These are phyloP conservation scores for Discostella pseudostelligera DNA, from an alignment of 108 stramenopile genomes.

Conservation along the genomic window DNA sequence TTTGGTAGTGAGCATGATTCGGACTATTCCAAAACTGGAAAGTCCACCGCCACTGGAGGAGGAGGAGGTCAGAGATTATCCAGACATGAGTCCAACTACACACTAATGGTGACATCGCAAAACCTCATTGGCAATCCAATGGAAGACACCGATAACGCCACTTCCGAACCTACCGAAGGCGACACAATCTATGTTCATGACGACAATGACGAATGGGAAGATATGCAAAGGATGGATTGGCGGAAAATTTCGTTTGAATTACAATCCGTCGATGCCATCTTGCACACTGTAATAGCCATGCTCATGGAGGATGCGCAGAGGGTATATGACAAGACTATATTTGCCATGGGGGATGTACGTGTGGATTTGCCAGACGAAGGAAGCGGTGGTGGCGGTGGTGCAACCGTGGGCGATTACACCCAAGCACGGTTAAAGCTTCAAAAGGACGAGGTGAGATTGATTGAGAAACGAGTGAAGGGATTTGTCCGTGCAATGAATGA, in stretches of 20 bases:
- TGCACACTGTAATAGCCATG: conserved; percentile 61
- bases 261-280: conserved; percentile 75
- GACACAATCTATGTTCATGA: neutral
- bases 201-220: conserved; percentile 63
- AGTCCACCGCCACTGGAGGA: neutral
- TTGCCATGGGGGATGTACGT: conserved; percentile 51
- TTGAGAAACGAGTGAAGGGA: conserved; percentile 74
- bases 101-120: too few relatives aligned
- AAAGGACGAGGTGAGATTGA: conserved; percentile 72
- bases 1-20: conserved; percentile 37
- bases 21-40: neutral
- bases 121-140: neutral
- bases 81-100: conserved; percentile 1
- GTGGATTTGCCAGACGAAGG: conserved; percentile 12
- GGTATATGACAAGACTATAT: conserved; percentile 38
- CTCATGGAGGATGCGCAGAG: conserved; percentile 61
- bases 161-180: conserved; percentile 3
- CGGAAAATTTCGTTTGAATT: conserved; percentile 69
- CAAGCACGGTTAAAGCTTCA: conserved; percentile 67
- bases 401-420: conserved; percentile 50
- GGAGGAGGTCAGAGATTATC: neutral
- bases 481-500: conserved; percentile 76
- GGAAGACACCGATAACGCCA: conserved; percentile 4
- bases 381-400: conserved; percentile 3
- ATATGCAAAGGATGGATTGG: conserved; percentile 64